phyloP scores from a whole-genome alignment of 805 yeast genomes.

The Wickerhamomyces mucosus region DNA sequence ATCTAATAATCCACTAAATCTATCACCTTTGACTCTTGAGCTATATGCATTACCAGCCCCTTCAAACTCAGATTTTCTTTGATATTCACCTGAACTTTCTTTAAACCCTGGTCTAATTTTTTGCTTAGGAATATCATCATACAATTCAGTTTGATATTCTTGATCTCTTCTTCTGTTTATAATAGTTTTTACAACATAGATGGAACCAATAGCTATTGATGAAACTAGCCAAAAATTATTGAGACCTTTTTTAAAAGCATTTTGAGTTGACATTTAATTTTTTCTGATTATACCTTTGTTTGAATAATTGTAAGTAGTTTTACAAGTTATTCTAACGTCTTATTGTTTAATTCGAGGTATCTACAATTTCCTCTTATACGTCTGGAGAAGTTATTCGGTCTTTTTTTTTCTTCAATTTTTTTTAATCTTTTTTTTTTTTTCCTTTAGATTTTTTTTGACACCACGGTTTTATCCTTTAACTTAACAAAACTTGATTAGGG shows the following conservation, averaged over 20 bases:
- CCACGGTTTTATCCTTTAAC: background rate
- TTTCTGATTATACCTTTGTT: too few species aligned
- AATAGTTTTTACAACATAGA: conserved; percentile 19
- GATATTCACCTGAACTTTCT: conserved; percentile 23
- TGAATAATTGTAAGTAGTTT: too few species aligned
- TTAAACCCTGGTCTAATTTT: conserved; percentile 50
- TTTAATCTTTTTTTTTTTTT: background rate
- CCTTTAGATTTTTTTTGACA: background rate
- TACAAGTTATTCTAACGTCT: too few species aligned
- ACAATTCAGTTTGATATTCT: conserved; percentile 24
- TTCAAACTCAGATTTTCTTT: conserved; percentile 54
- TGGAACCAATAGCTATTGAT: conserved; percentile 20
- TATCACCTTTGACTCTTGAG: conserved; percentile 51
- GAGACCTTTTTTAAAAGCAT: conserved; percentile 12
- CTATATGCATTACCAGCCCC: conserved; percentile 57
- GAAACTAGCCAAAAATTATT: conserved; percentile 16
- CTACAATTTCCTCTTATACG: too few species aligned
- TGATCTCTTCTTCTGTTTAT: conserved; percentile 28
- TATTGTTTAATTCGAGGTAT: too few species aligned
- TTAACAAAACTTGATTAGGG: background rate
- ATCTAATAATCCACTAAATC: conserved; percentile 19
- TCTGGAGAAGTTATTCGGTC: too few species aligned
- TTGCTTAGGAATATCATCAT: conserved; percentile 21
- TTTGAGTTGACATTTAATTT: too few species aligned
- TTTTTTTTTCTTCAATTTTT: too few species aligned